Percentiles rank a stretch among this genome's conserved stretches.
phyloP scores from a whole-genome alignment of 495 filamentous ascomycete species.

The Penicillium turbatum region DNA sequence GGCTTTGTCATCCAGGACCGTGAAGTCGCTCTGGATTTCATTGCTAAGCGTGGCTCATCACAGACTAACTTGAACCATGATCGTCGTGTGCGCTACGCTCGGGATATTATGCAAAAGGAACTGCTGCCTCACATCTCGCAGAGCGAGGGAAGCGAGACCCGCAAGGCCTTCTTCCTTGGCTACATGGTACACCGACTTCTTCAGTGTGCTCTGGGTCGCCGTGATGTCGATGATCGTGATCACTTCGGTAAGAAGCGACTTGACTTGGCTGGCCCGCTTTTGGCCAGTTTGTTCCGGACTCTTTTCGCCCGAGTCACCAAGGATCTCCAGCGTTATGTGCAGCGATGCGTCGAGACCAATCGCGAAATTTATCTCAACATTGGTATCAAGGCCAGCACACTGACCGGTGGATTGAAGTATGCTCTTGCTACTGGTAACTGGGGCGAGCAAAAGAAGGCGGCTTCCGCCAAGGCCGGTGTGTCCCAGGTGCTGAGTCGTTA shows the following conservation, averaged over 20 bases:
- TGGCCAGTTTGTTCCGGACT: slow-evolving; percentile 87
- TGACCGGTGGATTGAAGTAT: slow-evolving; percentile 93
- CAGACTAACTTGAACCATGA: slow-evolving; percentile 69
- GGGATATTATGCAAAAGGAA: slow-evolving; percentile 95
- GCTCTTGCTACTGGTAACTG: slow-evolving; percentile 98
- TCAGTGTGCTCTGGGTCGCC: slow-evolving; percentile 83
- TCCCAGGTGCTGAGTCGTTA: slow-evolving; percentile 98
- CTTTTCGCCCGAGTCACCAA: slow-evolving; percentile 82
- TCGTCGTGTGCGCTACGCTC: slow-evolving; percentile 82
- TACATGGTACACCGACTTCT: slow-evolving; percentile 97
- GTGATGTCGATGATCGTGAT: slow-evolving; percentile 93
- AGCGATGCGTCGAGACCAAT: slow-evolving; percentile 83
- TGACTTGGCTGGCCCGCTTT: slow-evolving; percentile 88
- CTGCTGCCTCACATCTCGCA: slow-evolving; percentile 95
- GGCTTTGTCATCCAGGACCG: slow-evolving; percentile 93
- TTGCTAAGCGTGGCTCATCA: slow-evolving; percentile 81
- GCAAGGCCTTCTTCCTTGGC: slow-evolving; percentile 96
- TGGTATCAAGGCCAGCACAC: slow-evolving; percentile 82
- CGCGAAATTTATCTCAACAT: slow-evolving; percentile 83
- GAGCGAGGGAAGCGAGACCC: slow-evolving; percentile 89
- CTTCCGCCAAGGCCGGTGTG: slow-evolving; percentile 88
- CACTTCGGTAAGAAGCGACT: slow-evolving; percentile 99
- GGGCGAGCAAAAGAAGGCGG: slow-evolving; percentile 99
- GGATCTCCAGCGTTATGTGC: slow-evolving; percentile 84
- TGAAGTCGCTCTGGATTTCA: slow-evolving; percentile 92